Evolutionary conservation across 2,329 filamentous ascomycete species (phyloP), one percentile per base, ranked within the genome.

Genomic region (Trichoderma lentiforme): DNA sequence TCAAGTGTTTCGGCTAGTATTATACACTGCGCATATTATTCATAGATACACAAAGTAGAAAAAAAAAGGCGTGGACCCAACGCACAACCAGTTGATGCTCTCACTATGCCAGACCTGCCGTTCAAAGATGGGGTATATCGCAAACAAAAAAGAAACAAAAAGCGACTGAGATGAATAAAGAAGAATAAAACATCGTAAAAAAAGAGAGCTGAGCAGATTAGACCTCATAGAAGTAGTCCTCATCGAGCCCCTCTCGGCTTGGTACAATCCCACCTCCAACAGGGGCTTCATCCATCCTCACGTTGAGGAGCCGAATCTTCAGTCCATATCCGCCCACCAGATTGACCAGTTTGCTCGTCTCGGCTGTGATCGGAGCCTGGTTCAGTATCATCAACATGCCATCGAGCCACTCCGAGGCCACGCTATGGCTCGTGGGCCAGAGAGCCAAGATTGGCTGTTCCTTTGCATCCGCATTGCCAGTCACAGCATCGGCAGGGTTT

Each of bases 361-460:
- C 95, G 3, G 94, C 90, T n/a, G 96, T 99, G 79, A 99, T 98
- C 24, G 96, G 96, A 72, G 95, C 90, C 82, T 99, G 96, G 79
- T 97, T 94, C 28, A 99, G 87, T 70, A 99, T 86, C 94, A 99
- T 97, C 71, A 98, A 86, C 74, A 99, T 84, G 1, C 96, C 96
- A 80, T 99, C 96, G 6, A 99, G 87, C 96, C 96, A 99, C 82
- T 99, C 96, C 0, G 94, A 97, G 11, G 96, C 96, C 62, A 96
- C 84, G 74, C 90, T 93, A 79, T 96, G 92, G 72, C 90, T 93
- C 72, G 90, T 85, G 6, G 95, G 95, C 80, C 94, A 91, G 67
- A 99, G 86, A n/a, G 91, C 93, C 69, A 99, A 85, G 26, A 98
- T 87, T 1, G 93, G 87, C 65, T 89, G 85, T 80, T 98, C 96